Base-by-base conservation (phyloP, 441 rosid species). In the Lepidium campestre region DNA sequence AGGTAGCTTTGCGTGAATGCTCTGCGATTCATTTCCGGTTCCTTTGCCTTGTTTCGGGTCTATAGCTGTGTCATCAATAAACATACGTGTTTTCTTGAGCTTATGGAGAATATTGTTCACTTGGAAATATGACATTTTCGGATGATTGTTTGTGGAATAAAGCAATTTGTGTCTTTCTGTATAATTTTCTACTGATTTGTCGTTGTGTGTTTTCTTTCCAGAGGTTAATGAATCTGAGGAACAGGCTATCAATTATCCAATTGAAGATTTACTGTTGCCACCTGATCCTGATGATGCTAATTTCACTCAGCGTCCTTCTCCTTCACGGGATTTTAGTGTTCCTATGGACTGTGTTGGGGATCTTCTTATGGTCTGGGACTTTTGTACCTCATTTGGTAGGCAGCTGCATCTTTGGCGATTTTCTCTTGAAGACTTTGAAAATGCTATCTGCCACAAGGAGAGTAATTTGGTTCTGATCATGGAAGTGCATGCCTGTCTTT, bases 321-420 rank as follows among this genome's bases (percentile, higher is more conserved):
- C 91, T 55, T 81, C 88, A 50, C 84, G 83, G 73, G 95, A 91
- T 68, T 94, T 94, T 75, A 81, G 69, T 75, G 80, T 90, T 78
- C 84, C 91, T 18, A 75, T 86, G 81, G 84, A 84, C 62, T 88
- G 84, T 66, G 84, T 91, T 42, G 97, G 93, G 52, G 87, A 94
- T 83, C 93, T 94, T 77, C 77, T 94, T 65, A 82, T 86, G 97
- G 86, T 91, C 72, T 94, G 99, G 99, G 97, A 94, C 75, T 91
- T 91, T 79, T 94, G 98, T 76, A 80, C 87, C 59, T 85, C 97
- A 49, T 94, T 84, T 77, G 74, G 93, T 67, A 82, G 83, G 76
- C 82, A 78, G 80, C 78, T 94, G 72, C 82, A 82, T 68, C 77
- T 94, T 67, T 90, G 68, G 78, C 85, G 89, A 32, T 94, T 89